These are phyloP conservation scores for Epichloe uncinata DNA, from an alignment of 2,329 filamentous ascomycete species.

Conservation along the genomic window DNA sequence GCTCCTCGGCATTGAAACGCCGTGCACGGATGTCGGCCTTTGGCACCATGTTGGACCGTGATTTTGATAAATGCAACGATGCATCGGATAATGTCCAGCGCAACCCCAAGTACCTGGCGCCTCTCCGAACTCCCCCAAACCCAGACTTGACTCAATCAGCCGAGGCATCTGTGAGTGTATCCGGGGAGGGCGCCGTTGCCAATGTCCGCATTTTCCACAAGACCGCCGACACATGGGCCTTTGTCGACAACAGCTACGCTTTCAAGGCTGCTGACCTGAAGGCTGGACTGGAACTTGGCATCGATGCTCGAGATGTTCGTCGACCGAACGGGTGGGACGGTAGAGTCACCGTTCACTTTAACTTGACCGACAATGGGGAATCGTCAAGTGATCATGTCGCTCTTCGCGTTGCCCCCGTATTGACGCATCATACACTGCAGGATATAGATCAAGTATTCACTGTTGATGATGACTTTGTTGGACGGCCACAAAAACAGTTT, in stretches of 20 bases:
- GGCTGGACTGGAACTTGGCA: conserved; percentile 20
- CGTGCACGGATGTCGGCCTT: no score
- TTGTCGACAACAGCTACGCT: conserved; percentile 13
- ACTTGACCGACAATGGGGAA: conserved; percentile 12
- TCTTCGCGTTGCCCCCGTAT: conserved; percentile 23
- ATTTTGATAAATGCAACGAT: conserved; percentile 20
- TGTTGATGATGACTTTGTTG: not conserved
- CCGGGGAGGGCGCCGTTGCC: not conserved
- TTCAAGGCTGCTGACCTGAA: conserved; percentile 17
- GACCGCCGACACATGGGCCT: conserved; percentile 12
- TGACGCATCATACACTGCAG: conserved; percentile 25
- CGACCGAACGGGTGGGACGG: conserved; percentile 16
- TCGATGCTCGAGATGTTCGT: conserved; percentile 21
- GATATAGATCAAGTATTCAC: conserved; percentile 15
- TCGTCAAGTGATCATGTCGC: conserved; percentile 15
- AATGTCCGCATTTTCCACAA: conserved; percentile 18
- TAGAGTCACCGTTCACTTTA: conserved; percentile 15
- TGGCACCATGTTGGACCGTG: no score
- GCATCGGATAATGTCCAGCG: conserved; percentile 20
- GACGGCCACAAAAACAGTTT: not conserved
- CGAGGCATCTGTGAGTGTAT: conserved; percentile 9
- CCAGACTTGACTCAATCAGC: conserved; percentile 7
- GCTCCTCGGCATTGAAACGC: not conserved
- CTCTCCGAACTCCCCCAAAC: conserved; percentile 18
- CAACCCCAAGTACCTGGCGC: conserved; percentile 18